phyloP scores from a whole-genome alignment of 1,284 basidiomycete species.

The Naganishia sp. region DNA sequence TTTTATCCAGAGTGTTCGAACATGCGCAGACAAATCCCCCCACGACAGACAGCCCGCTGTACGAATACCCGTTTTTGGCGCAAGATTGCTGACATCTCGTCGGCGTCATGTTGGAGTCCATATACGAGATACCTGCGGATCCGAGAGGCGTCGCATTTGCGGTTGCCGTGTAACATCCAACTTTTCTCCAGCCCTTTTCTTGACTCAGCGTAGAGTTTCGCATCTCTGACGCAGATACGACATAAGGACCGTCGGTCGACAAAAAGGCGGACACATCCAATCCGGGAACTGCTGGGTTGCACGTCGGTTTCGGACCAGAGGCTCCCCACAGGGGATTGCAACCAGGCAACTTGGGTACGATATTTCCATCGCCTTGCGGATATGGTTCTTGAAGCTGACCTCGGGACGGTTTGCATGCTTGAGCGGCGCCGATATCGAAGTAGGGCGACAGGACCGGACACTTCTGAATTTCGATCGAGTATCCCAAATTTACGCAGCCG shows the following conservation, averaged over 20 bases:
- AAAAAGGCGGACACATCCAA: constrained; percentile 36
- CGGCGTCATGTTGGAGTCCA: constrained; percentile 9
- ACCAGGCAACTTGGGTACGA: constrained; percentile 40
- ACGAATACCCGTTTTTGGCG: not conserved
- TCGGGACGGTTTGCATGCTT: constrained; percentile 37
- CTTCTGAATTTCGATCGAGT: constrained; percentile 33
- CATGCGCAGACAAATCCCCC: not conserved
- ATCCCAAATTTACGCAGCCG: constrained; percentile 33
- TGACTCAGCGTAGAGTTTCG: constrained; percentile 9
- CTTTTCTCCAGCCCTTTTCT: constrained; percentile 37
- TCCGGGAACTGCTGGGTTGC: constrained; percentile 18
- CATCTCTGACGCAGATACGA: constrained; percentile 28
- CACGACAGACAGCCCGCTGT: not conserved
- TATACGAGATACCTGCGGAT: not conserved
- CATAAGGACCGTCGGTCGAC: constrained; percentile 37
- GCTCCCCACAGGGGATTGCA: constrained; percentile 44
- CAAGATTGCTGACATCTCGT: constrained; percentile 1
- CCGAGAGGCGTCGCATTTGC: not conserved
- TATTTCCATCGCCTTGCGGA: constrained; percentile 36
- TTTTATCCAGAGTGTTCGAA: not conserved
- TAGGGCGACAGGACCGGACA: constrained; percentile 40
- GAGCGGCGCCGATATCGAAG: constrained; percentile 25
- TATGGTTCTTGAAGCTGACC: constrained; percentile 40
- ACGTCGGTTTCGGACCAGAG: constrained; percentile 31
- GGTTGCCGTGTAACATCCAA: constrained; percentile 36